Evolutionary conservation across 1,139 yeast species (phyloP).

Genomic region (Geotrichum candidum): DNA sequence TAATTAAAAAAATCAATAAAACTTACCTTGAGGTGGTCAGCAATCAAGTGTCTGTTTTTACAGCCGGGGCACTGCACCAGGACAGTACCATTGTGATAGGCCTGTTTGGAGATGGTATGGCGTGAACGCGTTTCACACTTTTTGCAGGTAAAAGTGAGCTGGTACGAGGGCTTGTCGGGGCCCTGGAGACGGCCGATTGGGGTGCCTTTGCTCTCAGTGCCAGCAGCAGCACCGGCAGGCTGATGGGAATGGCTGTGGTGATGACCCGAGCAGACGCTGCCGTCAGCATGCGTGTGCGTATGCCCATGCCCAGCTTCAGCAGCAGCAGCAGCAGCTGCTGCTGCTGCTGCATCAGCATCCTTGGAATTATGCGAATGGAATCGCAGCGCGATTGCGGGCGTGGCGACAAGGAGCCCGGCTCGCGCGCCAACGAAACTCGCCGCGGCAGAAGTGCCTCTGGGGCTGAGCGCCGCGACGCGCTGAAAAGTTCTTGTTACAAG

Average conservation of each 20-base stretch:
- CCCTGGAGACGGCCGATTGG: conserved; percentile 12
- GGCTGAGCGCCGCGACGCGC: too few species aligned
- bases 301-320: not conserved
- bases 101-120: conserved; percentile 85
- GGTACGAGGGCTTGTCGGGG: conserved; percentile 57
- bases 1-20: not conserved
- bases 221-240: not conserved
- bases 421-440: not conserved
- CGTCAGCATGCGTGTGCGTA: not conserved
- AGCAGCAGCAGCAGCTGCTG: not conserved
- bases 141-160: conserved; percentile 91
- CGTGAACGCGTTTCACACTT: conserved; percentile 78
- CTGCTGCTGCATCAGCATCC: not conserved
- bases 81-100: conserved; percentile 82
- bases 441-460: too few species aligned
- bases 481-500: too few species aligned
- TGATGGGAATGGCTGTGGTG: not conserved
- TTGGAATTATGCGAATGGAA: not conserved
- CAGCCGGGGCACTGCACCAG: conserved; percentile 90
- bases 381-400: not conserved
- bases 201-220: not conserved
- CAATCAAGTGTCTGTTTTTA: conserved; percentile 79
- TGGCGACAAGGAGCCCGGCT: not conserved
- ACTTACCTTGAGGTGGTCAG: conserved; percentile 70
- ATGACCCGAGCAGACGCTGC: not conserved